Evolutionary conservation across 2,329 filamentous ascomycete genomes (phyloP).

Genomic region (Hypoxylon sp.): DNA sequence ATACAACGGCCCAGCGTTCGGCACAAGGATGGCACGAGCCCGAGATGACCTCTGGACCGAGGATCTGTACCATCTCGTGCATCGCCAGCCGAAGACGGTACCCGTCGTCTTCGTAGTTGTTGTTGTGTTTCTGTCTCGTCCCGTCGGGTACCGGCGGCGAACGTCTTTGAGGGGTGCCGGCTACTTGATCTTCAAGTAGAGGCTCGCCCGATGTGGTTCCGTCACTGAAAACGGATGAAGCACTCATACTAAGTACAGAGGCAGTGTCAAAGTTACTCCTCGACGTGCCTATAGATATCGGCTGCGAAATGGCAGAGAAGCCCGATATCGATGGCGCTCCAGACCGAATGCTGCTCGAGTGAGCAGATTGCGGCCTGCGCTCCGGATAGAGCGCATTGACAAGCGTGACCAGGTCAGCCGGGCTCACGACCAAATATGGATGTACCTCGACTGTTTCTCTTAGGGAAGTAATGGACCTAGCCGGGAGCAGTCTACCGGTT

Average conservation of each 20-base stretch:
- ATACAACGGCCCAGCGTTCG: slow-evolving; percentile 86
- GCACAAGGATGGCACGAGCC: slow-evolving; percentile 82
- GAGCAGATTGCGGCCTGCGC: slow-evolving; percentile 72
- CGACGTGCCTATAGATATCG: slow-evolving; percentile 70
- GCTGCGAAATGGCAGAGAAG: slow-evolving; percentile 76
- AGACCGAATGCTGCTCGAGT: slow-evolving; percentile 73
- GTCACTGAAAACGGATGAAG: slow-evolving; percentile 79
- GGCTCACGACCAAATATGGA: slow-evolving; percentile 83
- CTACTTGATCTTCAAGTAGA: slow-evolving; percentile 68
- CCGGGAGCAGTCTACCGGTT: slow-evolving; percentile 73
- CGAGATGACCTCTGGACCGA: slow-evolving; percentile 74
- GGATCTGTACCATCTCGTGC: slow-evolving; percentile 76
- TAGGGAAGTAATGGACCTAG: slow-evolving; percentile 78
- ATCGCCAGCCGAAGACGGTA: slow-evolving; percentile 75
- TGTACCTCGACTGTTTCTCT: slow-evolving; percentile 83
- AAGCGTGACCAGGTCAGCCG: slow-evolving; percentile 82
- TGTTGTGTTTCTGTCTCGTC: slow-evolving; percentile 59
- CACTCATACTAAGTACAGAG: slow-evolving; percentile 79
- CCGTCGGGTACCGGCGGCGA: slow-evolving; percentile 66
- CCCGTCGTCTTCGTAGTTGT: slow-evolving; percentile 73
- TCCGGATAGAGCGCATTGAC: slow-evolving; percentile 88
- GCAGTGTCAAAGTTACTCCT: slow-evolving; percentile 73
- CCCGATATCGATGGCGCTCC: slow-evolving; percentile 77
- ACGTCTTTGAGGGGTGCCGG: slow-evolving; percentile 65
- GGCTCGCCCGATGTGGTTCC: slow-evolving; percentile 75